Evolutionary conservation across 1,284 basidiomycete genomes (phyloP).

Genomic region (Butyriboletus regius): DNA sequence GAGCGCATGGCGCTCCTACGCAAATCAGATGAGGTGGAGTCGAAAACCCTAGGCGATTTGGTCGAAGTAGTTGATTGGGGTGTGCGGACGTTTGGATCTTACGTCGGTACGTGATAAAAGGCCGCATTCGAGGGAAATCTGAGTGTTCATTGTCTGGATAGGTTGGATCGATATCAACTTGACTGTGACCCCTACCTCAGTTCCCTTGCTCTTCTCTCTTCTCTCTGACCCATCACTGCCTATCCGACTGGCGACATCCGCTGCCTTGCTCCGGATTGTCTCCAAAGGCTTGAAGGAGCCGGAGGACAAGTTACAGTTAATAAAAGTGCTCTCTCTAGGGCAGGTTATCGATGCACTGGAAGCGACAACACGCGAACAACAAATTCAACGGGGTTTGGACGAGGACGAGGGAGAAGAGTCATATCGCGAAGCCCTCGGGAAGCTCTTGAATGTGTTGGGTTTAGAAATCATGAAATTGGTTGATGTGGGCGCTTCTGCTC

Average conservation of each 20-base stretch:
- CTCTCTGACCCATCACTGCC: slow-evolving; percentile 73
- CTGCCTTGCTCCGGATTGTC: slow-evolving; percentile 75
- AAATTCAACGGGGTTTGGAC: slow-evolving; percentile 57
- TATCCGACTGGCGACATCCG: slow-evolving; percentile 78
- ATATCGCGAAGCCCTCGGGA: slow-evolving; percentile 84
- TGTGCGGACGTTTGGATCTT: slow-evolving; percentile 84
- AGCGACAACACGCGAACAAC: slow-evolving; percentile 64
- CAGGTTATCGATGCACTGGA: slow-evolving; percentile 76
- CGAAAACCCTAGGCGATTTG: slow-evolving; percentile 53
- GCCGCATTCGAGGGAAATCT: not conserved
- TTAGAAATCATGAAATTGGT: slow-evolving; percentile 78
- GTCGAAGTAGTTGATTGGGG: slow-evolving; percentile 84
- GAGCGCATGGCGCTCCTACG: slow-evolving; percentile 52
- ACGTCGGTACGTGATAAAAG: slow-evolving; percentile 68
- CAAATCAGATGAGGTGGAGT: slow-evolving; percentile 40
- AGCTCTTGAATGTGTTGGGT: slow-evolving; percentile 76
- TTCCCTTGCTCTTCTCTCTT: slow-evolving; percentile 78
- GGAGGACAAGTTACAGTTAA: slow-evolving; percentile 80
- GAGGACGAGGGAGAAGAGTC: slow-evolving; percentile 74
- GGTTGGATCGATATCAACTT: slow-evolving; percentile 98
- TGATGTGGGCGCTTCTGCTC: slow-evolving; percentile 47
- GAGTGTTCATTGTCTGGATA: slow-evolving; percentile 31
- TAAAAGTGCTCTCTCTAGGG: slow-evolving; percentile 81
- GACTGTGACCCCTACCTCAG: slow-evolving; percentile 84
- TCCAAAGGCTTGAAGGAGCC: slow-evolving; percentile 91